Conservation (phyloP, 257 asterid genomes). For the Nicotiana undulata region DNA sequence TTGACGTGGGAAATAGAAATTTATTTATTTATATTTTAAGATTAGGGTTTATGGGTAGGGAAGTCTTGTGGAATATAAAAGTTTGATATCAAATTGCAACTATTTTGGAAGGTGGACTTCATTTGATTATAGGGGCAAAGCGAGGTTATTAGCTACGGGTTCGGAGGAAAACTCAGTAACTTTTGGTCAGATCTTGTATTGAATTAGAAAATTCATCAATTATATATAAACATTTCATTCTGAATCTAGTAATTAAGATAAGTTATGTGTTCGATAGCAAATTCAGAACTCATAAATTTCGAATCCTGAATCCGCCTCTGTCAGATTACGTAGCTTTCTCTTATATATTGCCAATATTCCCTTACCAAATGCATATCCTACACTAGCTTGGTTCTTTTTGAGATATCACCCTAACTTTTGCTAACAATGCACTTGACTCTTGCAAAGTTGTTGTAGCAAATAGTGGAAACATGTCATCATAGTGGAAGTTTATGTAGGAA, state of each 20-base stretch:
- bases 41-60: neutral
- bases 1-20: neutral
- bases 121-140: neutral
- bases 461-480: neutral
- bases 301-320: too few relatives aligned
- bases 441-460: neutral
- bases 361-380: neutral
- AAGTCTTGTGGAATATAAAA: neutral
- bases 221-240: too few relatives aligned
- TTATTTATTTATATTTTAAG: neutral
- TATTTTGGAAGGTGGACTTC: neutral
- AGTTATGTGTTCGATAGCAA: too few relatives aligned
- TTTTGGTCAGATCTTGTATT: too few relatives aligned
- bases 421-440: neutral
- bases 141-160: too few relatives aligned
- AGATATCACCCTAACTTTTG: neutral
- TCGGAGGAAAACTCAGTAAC: too few relatives aligned
- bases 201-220: too few relatives aligned
- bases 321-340: neutral
- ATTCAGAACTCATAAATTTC: too few relatives aligned
- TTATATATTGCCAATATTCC: neutral
- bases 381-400: neutral
- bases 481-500: neutral
- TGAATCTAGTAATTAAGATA: too few relatives aligned
- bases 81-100: neutral